Percentiles rank a stretch among this genome's conserved stretches.
phyloP scores from a whole-genome alignment of 768 basidiomycete genomes.

The Exidia glandulosa region DNA sequence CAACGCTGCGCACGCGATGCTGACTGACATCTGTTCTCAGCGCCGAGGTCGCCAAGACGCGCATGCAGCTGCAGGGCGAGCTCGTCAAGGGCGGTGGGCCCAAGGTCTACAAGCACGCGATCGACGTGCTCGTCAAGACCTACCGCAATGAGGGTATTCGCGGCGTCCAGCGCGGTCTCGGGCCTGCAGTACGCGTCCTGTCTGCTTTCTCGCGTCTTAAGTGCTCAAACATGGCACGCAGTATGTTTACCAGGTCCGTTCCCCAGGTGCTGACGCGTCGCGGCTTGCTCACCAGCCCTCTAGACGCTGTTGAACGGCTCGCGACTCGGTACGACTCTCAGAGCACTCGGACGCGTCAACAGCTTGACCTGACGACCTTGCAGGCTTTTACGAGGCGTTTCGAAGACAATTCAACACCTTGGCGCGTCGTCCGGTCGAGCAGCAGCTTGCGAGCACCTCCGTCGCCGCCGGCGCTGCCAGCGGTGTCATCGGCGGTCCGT shows the following conservation, averaged over 20 bases:
- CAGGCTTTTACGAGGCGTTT: conserved; percentile 95
- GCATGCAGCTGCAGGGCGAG: conserved; percentile 93
- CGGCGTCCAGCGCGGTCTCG: conserved; percentile 87
- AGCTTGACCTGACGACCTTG: background rate
- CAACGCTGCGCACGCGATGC: background rate
- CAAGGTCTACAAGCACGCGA: conserved; percentile 81
- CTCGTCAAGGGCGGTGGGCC: conserved; percentile 58
- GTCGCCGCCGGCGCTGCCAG: conserved; percentile 79
- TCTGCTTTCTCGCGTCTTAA: background rate
- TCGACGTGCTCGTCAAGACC: conserved; percentile 81
- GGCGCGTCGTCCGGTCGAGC: conserved; percentile 50
- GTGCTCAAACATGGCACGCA: conserved; percentile 20
- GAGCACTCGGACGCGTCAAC: background rate
- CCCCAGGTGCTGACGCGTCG: background rate
- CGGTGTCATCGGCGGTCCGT: conserved; percentile 79
- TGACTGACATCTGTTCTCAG: background rate
- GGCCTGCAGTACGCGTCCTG: conserved; percentile 62
- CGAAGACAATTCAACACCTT: conserved; percentile 57
- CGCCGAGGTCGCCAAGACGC: conserved; percentile 72
- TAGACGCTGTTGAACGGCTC: conserved; percentile 93
- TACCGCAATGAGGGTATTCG: conserved; percentile 81
- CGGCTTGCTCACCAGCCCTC: conserved; percentile 1
- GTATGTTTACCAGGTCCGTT: conserved; percentile 84
- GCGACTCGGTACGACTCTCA: conserved; percentile 49
- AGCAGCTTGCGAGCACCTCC: conserved; percentile 66